Evolutionary conservation across 306 rosid species (phyloP).

Genomic region (Albizia julibrissin): DNA sequence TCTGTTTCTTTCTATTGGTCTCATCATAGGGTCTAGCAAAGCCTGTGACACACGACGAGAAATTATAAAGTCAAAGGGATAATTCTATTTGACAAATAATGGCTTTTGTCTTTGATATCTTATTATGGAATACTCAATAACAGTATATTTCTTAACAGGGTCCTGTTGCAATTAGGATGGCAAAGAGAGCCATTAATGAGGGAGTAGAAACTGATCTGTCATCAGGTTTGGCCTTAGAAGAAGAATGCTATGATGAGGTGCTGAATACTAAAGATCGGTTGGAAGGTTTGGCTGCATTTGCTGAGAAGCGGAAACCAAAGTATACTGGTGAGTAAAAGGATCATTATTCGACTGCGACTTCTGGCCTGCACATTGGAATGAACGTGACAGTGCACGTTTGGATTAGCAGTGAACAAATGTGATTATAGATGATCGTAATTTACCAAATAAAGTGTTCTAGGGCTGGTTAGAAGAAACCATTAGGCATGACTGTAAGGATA

Average conservation of each 20-base stretch:
- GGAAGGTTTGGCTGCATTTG: conserved; percentile 87
- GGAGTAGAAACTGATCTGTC: conserved; percentile 60
- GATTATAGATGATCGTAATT: background rate
- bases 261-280: conserved; percentile 74
- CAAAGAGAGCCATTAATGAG: conserved; percentile 74
- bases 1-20: background rate
- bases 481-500: background rate
- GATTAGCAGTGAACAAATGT: background rate
- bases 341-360: background rate
- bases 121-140: background rate
- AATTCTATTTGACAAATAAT: background rate
- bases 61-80: background rate
- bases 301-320: conserved; percentile 89
- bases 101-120: background rate
- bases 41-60: background rate
- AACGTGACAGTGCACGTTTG: background rate
- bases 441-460: background rate
- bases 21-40: background rate
- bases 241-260: conserved; percentile 73
- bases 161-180: conserved; percentile 88
- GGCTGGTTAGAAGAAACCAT: background rate
- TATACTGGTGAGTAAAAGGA: conserved; percentile 60
- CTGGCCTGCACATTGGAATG: background rate
- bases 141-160: conserved; percentile 58
- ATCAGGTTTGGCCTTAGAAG: conserved; percentile 66